phyloP scores from a whole-genome alignment of 805 yeast genomes.

The Wickerhamomyces hampshirensis region DNA sequence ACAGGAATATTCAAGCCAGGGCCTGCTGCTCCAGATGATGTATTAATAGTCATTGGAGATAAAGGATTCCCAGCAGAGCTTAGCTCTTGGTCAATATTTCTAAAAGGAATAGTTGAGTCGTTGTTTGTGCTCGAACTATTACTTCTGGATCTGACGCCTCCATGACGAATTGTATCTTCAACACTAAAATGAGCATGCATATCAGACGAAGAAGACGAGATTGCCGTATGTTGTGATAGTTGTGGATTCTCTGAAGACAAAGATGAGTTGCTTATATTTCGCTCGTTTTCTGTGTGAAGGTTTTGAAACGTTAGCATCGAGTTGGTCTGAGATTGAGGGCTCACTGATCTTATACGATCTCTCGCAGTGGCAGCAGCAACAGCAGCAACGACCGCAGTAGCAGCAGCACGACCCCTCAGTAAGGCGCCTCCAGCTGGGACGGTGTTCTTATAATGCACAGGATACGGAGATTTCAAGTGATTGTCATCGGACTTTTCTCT shows the following conservation, averaged over 20 bases:
- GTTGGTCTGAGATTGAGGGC: conserved; percentile 7
- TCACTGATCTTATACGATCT: conserved; percentile 19
- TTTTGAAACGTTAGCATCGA: neutral
- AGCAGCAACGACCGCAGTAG: conserved; percentile 35
- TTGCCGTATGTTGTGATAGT: conserved; percentile 18
- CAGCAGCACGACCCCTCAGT: conserved; percentile 34
- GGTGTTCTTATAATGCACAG: conserved; percentile 14
- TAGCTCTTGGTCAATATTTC: neutral
- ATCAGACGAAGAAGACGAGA: conserved; percentile 39
- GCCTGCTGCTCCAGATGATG: too few species aligned
- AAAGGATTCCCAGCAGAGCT: neutral
- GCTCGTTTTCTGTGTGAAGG: conserved; percentile 1
- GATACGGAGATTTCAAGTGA: too few species aligned
- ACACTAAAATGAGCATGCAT: conserved; percentile 79
- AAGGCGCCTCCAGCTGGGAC: conserved; percentile 44
- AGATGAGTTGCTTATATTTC: conserved; percentile 18
- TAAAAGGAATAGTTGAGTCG: conserved; percentile 4
- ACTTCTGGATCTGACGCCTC: conserved; percentile 30
- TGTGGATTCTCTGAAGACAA: conserved; percentile 14
- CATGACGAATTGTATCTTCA: conserved; percentile 59
- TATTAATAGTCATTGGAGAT: too few species aligned
- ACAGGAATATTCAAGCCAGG: too few species aligned
- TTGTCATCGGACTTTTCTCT: too few species aligned
- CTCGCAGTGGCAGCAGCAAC: conserved; percentile 36
- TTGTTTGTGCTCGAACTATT: conserved; percentile 21